Evolutionary conservation across 2,329 filamentous ascomycete genomes (phyloP), one percentile per base, ranked within the genome.

Genomic region (Geosmithia putterillii): DNA sequence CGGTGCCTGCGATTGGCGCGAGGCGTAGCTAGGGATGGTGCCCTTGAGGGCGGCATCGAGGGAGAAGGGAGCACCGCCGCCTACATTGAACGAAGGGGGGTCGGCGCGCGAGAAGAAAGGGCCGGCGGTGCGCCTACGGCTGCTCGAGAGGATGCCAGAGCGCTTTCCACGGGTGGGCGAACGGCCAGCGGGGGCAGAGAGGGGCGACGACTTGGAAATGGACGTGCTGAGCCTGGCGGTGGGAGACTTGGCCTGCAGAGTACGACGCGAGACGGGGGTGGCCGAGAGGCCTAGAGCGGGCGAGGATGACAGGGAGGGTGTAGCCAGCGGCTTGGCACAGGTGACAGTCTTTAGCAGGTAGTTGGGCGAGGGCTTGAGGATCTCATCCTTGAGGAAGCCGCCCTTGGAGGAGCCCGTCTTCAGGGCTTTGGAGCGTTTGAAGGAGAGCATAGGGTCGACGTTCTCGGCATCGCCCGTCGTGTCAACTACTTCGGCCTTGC

Each of bases 41-140:
- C 84, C 83, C 58, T 77, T 84, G 49, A 94, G 75, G 3, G 87
- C 89, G 20, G 86, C 83, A 57, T 92, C 84, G 46, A 95, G 79
- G 43, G 83, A 89, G 63, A 95, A 94, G 1, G 86, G 85, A 3
- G 82, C 65, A 21, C 62, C 37, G 19, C 35, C 64, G 45, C 64
- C 67, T 47, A 65, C 64, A 42, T 64, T 62, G 57, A 81, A 80
- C 14, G 73, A 63, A 2, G 84, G 81, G 1, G 83, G 81, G 51
- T 90, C 83, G 44, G 89, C 69, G 40, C 86, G 83, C 38, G 74
- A 68, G 59, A 81, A 79, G 59, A 81, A 79, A 14, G 72, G 69
- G 6, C 76, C 71, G n/a, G 71, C 73, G 15, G 73, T 74, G 46
- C 77, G 76, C 41, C 83, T 81, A 46, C 83, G 79, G 56, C 73